phyloP scores from a whole-genome alignment of 768 basidiomycete species.

The Termitomyces sp. region DNA sequence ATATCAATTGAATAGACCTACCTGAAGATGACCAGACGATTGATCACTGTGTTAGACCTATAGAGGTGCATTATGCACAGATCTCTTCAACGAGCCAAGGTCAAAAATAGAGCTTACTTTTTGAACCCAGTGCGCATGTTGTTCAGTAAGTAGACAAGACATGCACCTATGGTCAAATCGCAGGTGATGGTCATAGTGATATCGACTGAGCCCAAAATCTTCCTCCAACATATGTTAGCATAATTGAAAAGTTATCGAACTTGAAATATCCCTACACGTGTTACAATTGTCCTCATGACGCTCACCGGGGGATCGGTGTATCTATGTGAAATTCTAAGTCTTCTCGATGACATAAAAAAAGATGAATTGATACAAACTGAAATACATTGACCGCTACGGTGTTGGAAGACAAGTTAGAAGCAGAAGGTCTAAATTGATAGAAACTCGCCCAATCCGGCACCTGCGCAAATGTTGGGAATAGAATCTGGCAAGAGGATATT shows the following conservation, averaged over 20 bases:
- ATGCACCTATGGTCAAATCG: neutral
- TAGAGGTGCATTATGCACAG: too few relatives aligned
- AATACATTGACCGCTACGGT: neutral
- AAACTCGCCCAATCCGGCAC: neutral
- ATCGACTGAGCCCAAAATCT: neutral
- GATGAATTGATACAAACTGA: neutral
- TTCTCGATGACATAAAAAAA: neutral
- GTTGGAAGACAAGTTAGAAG: neutral
- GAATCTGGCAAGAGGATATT: neutral
- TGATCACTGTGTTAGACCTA: neutral
- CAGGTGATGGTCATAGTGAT: neutral
- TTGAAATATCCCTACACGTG: neutral
- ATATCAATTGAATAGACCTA: too few relatives aligned
- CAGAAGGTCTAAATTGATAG: neutral
- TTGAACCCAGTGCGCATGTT: neutral
- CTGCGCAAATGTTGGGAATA: neutral
- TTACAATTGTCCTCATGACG: neutral
- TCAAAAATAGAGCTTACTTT: neutral
- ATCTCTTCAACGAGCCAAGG: too few relatives aligned
- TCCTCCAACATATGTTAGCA: neutral
- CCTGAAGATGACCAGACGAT: neutral
- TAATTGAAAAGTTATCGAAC: neutral
- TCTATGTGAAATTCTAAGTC: neutral
- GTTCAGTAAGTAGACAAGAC: neutral
- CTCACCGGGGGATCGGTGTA: neutral